Conservation (phyloP, 805 yeast species). For the Suhomyces pyralidae region DNA sequence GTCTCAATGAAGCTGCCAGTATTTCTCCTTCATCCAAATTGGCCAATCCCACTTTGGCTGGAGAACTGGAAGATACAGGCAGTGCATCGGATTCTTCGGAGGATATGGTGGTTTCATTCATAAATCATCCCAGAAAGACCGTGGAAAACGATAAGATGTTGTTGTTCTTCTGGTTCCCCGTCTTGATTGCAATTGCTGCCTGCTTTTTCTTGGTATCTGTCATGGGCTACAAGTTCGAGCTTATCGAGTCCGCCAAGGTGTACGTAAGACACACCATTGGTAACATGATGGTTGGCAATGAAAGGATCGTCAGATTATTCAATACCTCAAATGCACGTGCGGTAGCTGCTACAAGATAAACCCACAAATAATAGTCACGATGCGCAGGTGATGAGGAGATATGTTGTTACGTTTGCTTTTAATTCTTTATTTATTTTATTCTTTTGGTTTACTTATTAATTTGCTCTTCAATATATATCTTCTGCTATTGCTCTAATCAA, state of each 20-base stretch:
- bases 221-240: slow-evolving; percentile 37
- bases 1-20: slow-evolving; percentile 19
- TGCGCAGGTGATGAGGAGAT: background rate
- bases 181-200: slow-evolving; percentile 54
- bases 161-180: slow-evolving; percentile 88
- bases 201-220: slow-evolving; percentile 44
- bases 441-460: background rate
- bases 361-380: background rate
- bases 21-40: slow-evolving; percentile 3
- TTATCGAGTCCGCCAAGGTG: slow-evolving; percentile 33
- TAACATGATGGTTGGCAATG: slow-evolving; percentile 43
- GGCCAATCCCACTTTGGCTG: background rate
- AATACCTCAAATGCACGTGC: slow-evolving; percentile 4
- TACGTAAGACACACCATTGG: slow-evolving; percentile 37
- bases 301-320: slow-evolving; percentile 38
- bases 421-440: background rate
- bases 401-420: background rate
- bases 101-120: slow-evolving; percentile 41
- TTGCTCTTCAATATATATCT: background rate
- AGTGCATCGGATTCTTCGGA: slow-evolving; percentile 42
- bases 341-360: background rate
- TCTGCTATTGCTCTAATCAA: background rate
- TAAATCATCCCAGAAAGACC: slow-evolving; percentile 45
- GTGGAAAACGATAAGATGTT: slow-evolving; percentile 76
- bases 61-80: slow-evolving; percentile 27